phyloP scores from a whole-genome alignment of 495 filamentous ascomycete species.

The Entonaema liquescens region DNA sequence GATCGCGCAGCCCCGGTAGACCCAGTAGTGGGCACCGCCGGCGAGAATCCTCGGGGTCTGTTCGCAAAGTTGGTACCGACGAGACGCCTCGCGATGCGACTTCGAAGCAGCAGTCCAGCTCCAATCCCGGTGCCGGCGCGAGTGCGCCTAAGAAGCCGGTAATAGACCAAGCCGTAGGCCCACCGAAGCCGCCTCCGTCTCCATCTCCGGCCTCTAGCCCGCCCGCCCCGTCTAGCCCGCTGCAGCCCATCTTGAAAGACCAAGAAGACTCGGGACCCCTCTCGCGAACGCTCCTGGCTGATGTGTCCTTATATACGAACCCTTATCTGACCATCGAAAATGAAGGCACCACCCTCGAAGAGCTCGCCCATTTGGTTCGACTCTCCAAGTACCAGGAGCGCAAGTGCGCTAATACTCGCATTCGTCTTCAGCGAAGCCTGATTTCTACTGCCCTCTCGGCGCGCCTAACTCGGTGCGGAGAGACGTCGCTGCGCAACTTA shows the following conservation, averaged over 20 bases:
- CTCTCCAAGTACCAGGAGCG: constrained; percentile 78
- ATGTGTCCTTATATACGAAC: constrained; percentile 62
- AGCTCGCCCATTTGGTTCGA: constrained; percentile 75
- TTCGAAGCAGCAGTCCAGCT: constrained; percentile 48
- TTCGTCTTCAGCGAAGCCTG: constrained; percentile 71
- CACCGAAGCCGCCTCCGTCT: constrained; percentile 37
- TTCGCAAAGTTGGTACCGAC: constrained; percentile 47
- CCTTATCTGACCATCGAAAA: constrained; percentile 55
- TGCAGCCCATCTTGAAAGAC: constrained; percentile 45
- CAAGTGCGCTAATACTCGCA: constrained; percentile 70
- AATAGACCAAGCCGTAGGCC: constrained; percentile 52
- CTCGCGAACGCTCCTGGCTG: constrained; percentile 56
- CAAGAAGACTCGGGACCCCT: constrained; percentile 40
- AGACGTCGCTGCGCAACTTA: constrained; percentile 80
- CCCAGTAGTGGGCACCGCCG: constrained; percentile 40
- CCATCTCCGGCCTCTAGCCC: constrained; percentile 34
- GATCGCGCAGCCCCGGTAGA: constrained; percentile 54
- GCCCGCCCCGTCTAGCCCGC: constrained; percentile 31
- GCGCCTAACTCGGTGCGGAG: constrained; percentile 79
- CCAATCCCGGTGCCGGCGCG: constrained; percentile 43
- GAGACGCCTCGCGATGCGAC: constrained; percentile 49
- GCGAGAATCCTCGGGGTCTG: constrained; percentile 47
- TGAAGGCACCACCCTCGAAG: constrained; percentile 70
- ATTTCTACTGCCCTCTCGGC: constrained; percentile 81
- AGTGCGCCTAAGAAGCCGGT: constrained; percentile 54